Conservation (phyloP, 2,329 filamentous ascomycete species). For the Cladophialophora bantiana region DNA sequence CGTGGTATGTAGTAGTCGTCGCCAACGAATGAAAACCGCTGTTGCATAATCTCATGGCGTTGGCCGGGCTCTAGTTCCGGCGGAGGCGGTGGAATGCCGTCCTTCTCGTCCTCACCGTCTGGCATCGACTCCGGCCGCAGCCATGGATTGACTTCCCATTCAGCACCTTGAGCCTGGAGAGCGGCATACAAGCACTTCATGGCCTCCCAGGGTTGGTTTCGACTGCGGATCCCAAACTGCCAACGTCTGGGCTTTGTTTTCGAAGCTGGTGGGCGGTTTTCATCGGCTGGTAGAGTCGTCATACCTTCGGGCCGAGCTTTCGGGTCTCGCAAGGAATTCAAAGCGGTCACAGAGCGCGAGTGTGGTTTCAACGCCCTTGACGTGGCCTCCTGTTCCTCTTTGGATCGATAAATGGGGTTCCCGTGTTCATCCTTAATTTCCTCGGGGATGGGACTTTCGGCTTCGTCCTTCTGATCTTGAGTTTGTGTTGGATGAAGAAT, state of each 20-base stretch:
- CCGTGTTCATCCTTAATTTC: slow-evolving; percentile 39
- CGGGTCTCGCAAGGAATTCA: slow-evolving; percentile 65
- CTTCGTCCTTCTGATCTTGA: slow-evolving; percentile 30
- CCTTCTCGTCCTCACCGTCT: slow-evolving; percentile 39
- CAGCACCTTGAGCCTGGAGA: slow-evolving; percentile 82
- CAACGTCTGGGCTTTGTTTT: slow-evolving; percentile 80
- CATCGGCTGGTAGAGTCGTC: slow-evolving; percentile 52
- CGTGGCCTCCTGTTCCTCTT: slow-evolving; percentile 81
- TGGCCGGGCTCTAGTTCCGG: slow-evolving; percentile 44
- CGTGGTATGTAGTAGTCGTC: slow-evolving; percentile 83
- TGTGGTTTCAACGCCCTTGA: slow-evolving; percentile 85
- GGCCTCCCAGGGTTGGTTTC: slow-evolving; percentile 92
- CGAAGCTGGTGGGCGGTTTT: slow-evolving; percentile 55
- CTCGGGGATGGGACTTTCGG: slow-evolving; percentile 40
- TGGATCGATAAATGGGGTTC: slow-evolving; percentile 44
- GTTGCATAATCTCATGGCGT: slow-evolving; percentile 49
- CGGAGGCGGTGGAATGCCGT: slow-evolving; percentile 42
- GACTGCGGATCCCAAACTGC: slow-evolving; percentile 96
- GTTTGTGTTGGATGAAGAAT: slow-evolving; percentile 35
- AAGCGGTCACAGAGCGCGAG: slow-evolving; percentile 71
- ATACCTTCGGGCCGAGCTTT: slow-evolving; percentile 63
- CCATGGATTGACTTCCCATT: slow-evolving; percentile 68
- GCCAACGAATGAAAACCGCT: slow-evolving; percentile 53
- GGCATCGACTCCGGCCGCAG: slow-evolving; percentile 25
- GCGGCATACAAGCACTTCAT: slow-evolving; percentile 96